phyloP scores from a whole-genome alignment of 805 yeast species.

The Diddensiella santjacobensis region DNA sequence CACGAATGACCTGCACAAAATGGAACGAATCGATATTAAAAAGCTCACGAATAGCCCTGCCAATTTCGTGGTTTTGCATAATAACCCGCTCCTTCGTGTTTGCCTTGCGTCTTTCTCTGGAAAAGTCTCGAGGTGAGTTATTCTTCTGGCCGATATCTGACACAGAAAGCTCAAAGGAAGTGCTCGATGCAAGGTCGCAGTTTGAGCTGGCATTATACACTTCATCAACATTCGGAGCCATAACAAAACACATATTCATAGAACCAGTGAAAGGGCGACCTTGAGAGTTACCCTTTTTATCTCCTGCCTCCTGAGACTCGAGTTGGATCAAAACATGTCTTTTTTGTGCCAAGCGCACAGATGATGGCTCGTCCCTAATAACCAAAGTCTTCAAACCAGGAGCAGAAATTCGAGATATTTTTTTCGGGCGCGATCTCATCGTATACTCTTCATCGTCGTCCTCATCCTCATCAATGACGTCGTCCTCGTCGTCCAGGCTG shows the following conservation, averaged over 20 bases:
- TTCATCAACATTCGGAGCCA: background rate
- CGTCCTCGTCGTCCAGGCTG: background rate
- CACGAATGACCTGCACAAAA: slow-evolving; percentile 22
- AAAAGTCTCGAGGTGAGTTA: background rate
- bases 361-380: background rate
- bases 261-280: slow-evolving; percentile 23
- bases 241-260: slow-evolving; percentile 10
- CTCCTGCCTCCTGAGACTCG: background rate
- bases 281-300: slow-evolving; percentile 10
- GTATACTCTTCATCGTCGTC: background rate
- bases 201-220: slow-evolving; percentile 1
- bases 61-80: slow-evolving; percentile 12
- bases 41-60: slow-evolving; percentile 12
- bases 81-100: background rate
- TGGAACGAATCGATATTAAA: slow-evolving; percentile 14
- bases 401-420: background rate
- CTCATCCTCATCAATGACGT: background rate
- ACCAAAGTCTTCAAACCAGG: background rate
- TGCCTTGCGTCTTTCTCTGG: background rate
- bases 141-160: background rate
- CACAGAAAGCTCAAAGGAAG: slow-evolving; percentile 1
- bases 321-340: background rate
- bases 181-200: background rate
- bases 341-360: slow-evolving; percentile 1
- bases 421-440: background rate